Conservation (phyloP, 2,329 filamentous ascomycete species). For the Pseudocercospora ulei region DNA sequence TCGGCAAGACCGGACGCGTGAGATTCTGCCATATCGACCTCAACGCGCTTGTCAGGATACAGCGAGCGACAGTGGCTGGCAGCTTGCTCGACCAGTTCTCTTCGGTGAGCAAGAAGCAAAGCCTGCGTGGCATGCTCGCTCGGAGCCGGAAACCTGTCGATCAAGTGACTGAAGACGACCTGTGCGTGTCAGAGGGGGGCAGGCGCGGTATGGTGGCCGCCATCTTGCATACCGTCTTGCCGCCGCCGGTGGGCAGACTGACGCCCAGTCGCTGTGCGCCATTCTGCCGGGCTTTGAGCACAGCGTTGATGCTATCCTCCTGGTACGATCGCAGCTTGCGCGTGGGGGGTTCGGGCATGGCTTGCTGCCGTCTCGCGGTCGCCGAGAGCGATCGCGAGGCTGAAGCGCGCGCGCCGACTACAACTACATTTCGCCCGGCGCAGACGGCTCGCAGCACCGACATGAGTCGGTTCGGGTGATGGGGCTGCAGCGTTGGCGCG, state of each 20-base stretch:
- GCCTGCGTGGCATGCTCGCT: slow-evolving; percentile 58
- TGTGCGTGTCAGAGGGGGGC: slow-evolving; percentile 31
- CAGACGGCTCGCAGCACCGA: slow-evolving; percentile 7
- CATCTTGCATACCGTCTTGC: slow-evolving; percentile 53
- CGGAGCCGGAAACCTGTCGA: slow-evolving; percentile 59
- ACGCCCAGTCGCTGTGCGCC: slow-evolving; percentile 72
- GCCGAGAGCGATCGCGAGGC: slow-evolving; percentile 7
- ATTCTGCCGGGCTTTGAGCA: slow-evolving; percentile 55
- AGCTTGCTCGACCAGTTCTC: slow-evolving; percentile 90
- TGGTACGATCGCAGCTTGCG: slow-evolving; percentile 65
- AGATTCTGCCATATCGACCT: slow-evolving; percentile 80
- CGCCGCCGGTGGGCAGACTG: slow-evolving; percentile 75
- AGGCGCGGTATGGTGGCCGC: slow-evolving; percentile 37
- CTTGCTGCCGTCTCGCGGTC: neutral
- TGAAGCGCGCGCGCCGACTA: neutral
- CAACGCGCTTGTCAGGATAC: slow-evolving; percentile 71
- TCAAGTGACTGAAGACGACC: slow-evolving; percentile 94
- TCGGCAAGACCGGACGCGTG: slow-evolving; percentile 73
- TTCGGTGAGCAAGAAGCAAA: slow-evolving; percentile 81
- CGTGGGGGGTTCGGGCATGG: neutral
- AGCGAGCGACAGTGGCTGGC: slow-evolving; percentile 69
- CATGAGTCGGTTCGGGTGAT: too few relatives aligned
- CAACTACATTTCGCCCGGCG: slow-evolving; percentile 8
- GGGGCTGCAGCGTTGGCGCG: too few relatives aligned
- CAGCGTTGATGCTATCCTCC: slow-evolving; percentile 75